Evolutionary conservation across 768 basidiomycete genomes (phyloP), one percentile per base, ranked within the genome.

Genomic region (Boletus reticuloceps): DNA sequence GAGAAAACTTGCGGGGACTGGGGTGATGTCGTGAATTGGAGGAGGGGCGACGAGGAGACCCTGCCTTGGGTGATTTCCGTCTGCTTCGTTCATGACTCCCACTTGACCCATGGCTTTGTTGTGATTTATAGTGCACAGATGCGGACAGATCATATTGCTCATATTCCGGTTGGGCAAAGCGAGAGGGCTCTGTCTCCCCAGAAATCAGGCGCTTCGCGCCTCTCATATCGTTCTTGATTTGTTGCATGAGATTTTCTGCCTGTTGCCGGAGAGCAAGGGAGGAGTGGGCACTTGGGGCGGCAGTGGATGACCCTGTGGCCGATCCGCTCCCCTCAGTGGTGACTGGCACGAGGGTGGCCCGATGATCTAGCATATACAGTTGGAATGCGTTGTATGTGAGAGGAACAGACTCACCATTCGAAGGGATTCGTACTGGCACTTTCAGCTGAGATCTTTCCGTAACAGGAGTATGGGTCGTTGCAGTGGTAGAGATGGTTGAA

Each of bases 221-320:
- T 48, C 60, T 65, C 79, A 91, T 83, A 62, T 91, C 89, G 54
- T 77, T 80, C 70, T 87, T 88, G 59, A 94, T 92, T 60, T 91
- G 89, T 25, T 87, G 88, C 89, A 95, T 93, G 44, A 95, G 71
- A 25, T 78, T 83, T 10, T 83, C 88, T 13, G 90, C 93, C 61
- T 91, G 85, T 61, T 83, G 77, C 40, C 91, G 82, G 67, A 90
- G 90, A 10, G 79, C 81, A 20, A 84, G 75, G 9, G 89, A 86
- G 0, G 87, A 85, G 54, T 82, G 82, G 4, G 75, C 62, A 19
- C 72, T 72, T 12, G 68, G 68, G 20, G 68, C 71, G 11, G 69
- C 68, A 9, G 68, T 68, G 13, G 69, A 64, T 16, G 72, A 65
- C 2, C 62, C 63, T 1, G 60, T 44, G 10, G 64, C 66, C 42